Conservation (phyloP, 1,284 basidiomycete species). For the Prillingera fragicola region DNA sequence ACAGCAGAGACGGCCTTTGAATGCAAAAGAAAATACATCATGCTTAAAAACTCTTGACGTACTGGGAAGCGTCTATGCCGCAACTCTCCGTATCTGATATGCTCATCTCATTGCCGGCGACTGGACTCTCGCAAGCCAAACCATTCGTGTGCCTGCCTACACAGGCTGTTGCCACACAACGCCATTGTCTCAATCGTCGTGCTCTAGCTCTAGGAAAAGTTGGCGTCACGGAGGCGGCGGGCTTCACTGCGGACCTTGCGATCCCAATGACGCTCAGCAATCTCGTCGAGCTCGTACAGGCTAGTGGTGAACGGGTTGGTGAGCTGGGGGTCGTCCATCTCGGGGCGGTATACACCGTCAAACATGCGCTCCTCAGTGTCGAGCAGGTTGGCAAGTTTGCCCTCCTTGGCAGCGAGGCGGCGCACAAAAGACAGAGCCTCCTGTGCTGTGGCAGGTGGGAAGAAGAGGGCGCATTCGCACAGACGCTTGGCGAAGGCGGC, state of each 20-base stretch:
- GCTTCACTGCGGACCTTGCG: constrained; percentile 42
- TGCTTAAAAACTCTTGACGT: too few species aligned
- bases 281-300: constrained; percentile 45
- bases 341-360: constrained; percentile 73
- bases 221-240: constrained; percentile 38
- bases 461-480: constrained; percentile 68
- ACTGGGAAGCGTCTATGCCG: too few species aligned
- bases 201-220: constrained; percentile 17
- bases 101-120: too few species aligned
- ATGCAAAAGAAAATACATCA: too few species aligned
- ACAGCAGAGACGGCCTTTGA: too few species aligned
- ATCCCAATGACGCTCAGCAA: constrained; percentile 46
- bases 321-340: constrained; percentile 80
- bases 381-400: constrained; percentile 74
- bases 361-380: constrained; percentile 76
- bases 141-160: too few species aligned
- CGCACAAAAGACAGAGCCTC: constrained; percentile 68
- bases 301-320: constrained; percentile 48
- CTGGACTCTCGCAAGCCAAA: too few species aligned
- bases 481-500: constrained; percentile 91
- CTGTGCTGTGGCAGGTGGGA: constrained; percentile 63
- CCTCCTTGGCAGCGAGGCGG: constrained; percentile 66
- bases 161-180: too few species aligned
- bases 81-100: too few species aligned
- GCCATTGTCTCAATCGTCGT: too few species aligned